Conservation (phyloP, 305 asterid species). For the Striga hermonthica region DNA sequence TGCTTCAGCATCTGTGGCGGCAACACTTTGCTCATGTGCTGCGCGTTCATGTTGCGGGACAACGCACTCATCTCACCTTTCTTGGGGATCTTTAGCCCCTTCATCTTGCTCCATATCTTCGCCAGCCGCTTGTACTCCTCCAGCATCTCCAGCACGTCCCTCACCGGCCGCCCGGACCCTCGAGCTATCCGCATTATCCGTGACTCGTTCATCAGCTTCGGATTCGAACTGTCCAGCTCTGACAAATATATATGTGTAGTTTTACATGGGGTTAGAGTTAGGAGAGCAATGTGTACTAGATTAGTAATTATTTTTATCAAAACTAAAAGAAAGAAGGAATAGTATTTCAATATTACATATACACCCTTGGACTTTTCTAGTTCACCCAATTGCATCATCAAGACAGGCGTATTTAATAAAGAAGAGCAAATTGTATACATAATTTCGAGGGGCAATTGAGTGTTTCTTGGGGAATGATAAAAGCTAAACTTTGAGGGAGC, state of each 20-base stretch:
- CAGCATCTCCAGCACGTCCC: slow-evolving; percentile 88
- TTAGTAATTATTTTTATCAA: too few relatives aligned
- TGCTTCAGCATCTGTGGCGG: slow-evolving; percentile 96
- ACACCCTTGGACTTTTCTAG: too few relatives aligned
- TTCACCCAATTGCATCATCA: too few relatives aligned
- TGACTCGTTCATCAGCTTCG: slow-evolving; percentile 81
- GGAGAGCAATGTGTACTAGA: too few relatives aligned
- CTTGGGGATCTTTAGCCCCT: slow-evolving; percentile 96
- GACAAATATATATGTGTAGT: slow-evolving; percentile 26
- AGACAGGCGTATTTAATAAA: too few relatives aligned
- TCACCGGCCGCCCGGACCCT: slow-evolving; percentile 73
- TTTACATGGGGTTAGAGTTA: too few relatives aligned
- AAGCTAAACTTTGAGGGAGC: too few relatives aligned
- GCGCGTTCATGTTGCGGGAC: slow-evolving; percentile 87
- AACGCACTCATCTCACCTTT: slow-evolving; percentile 93
- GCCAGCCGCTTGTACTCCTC: slow-evolving; percentile 92
- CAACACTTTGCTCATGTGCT: slow-evolving; percentile 91
- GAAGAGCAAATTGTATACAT: too few relatives aligned
- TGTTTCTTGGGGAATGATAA: too few relatives aligned
- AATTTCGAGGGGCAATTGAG: too few relatives aligned
- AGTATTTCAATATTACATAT: too few relatives aligned
- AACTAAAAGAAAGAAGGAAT: neutral
- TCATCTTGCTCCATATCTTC: slow-evolving; percentile 96
- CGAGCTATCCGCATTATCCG: slow-evolving; percentile 84
- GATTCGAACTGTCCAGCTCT: slow-evolving; percentile 94